A percentile compares a stretch with the other conserved stretches of the same genome.
phyloP scores from a whole-genome alignment of 2,329 filamentous ascomycete species.

The Malbranchea zuffiana region DNA sequence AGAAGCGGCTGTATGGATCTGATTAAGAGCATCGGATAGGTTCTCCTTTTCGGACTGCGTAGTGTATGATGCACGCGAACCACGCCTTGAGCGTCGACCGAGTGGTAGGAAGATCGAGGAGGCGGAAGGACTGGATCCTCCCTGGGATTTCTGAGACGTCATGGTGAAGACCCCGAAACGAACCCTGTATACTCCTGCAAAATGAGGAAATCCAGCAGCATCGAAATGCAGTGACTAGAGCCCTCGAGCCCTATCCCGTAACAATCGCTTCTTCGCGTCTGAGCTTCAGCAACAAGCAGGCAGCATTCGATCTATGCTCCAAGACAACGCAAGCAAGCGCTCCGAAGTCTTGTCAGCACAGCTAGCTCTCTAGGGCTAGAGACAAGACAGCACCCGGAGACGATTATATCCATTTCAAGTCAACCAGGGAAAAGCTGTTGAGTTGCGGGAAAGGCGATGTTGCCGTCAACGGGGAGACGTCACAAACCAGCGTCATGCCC shows the following conservation, averaged over 20 bases:
- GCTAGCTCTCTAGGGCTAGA: conserved; percentile 2
- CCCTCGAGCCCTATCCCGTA: conserved; percentile 2
- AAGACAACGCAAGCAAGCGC: neutral
- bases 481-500: conserved; percentile 6
- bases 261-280: neutral
- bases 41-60: conserved; percentile 59
- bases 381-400: neutral
- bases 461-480: conserved; percentile 9
- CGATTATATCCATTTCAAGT: conserved; percentile 8
- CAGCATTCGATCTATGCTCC: conserved; percentile 1
- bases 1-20: conserved; percentile 82
- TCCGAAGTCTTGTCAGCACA: neutral
- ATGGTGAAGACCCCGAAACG: conserved; percentile 22
- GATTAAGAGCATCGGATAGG: conserved; percentile 65
- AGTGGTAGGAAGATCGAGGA: conserved; percentile 37
- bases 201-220: too few relatives aligned
- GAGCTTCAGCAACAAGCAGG: neutral
- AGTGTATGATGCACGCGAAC: conserved; percentile 42
- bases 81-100: conserved; percentile 31
- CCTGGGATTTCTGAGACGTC: conserved; percentile 29
- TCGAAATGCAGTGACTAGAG: neutral
- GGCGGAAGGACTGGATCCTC: conserved; percentile 33
- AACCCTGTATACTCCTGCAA: too few relatives aligned
- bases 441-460: conserved; percentile 1
- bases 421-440: neutral